Percentiles rank a stretch among this genome's conserved stretches.
phyloP scores from a whole-genome alignment of 2,329 filamentous ascomycete genomes.

The Aspergillus fischeri region DNA sequence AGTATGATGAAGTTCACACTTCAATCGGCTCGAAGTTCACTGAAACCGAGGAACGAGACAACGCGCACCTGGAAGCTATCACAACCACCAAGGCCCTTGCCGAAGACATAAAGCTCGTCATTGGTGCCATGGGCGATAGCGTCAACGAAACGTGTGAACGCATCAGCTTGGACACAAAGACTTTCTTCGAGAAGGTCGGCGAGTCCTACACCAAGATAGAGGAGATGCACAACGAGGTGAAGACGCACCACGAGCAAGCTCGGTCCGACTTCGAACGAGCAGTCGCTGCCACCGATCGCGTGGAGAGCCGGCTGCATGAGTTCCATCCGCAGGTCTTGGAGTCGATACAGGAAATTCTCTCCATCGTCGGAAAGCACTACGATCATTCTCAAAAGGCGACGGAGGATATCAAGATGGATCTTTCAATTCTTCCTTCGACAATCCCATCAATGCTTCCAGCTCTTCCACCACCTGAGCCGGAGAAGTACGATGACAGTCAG shows the following conservation, averaged over 20 bases:
- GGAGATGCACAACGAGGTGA: conserved; percentile 66
- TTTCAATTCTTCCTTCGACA: conserved; percentile 46
- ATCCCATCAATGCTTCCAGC: conserved; percentile 57
- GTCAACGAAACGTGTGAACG: conserved; percentile 81
- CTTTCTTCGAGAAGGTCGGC: conserved; percentile 77
- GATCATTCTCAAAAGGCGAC: conserved; percentile 73
- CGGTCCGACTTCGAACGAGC: conserved; percentile 76
- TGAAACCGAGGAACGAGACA: conserved; percentile 67
- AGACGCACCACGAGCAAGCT: conserved; percentile 76
- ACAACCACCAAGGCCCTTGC: conserved; percentile 72
- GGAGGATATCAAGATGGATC: conserved; percentile 57
- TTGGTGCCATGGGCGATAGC: conserved; percentile 77
- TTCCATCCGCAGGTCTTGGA: conserved; percentile 86
- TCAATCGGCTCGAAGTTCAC: conserved; percentile 70
- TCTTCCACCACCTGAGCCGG: conserved; percentile 42
- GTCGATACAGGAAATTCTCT: conserved; percentile 78
- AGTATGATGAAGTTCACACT: conserved; percentile 81
- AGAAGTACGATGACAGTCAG: conserved; percentile 59
- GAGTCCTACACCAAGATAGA: conserved; percentile 72
- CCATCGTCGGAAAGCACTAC: conserved; percentile 78
- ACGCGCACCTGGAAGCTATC: conserved; percentile 69
- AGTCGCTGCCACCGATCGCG: conserved; percentile 65
- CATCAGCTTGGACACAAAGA: conserved; percentile 81
- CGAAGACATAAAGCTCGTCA: conserved; percentile 80
- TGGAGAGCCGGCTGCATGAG: conserved; percentile 76